Conservation (phyloP, 257 asterid species). For the Osmanthus fragrans region DNA sequence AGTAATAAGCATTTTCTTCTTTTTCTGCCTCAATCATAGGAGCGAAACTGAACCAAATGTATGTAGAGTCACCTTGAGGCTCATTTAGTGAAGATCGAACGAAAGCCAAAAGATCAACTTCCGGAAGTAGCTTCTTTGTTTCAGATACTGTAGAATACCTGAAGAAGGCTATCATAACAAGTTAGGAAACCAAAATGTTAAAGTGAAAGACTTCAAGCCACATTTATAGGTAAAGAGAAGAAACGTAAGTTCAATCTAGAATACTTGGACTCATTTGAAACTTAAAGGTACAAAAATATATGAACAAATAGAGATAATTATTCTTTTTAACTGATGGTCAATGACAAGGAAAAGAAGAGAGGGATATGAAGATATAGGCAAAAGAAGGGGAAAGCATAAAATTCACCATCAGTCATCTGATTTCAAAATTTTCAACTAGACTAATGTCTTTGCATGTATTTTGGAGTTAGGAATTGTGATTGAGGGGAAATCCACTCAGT, state of each 20-base stretch:
- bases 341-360: background rate
- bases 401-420: background rate
- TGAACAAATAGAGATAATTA: background rate
- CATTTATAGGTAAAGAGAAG: background rate
- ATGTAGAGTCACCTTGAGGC: constrained; percentile 52
- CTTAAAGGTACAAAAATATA: background rate
- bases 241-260: background rate
- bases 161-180: constrained; percentile 64
- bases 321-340: background rate
- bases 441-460: background rate
- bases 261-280: background rate
- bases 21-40: background rate
- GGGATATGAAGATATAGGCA: background rate
- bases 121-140: constrained; percentile 27
- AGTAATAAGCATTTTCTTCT: background rate
- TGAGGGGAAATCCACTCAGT: background rate
- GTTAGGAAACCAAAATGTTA: constrained; percentile 41
- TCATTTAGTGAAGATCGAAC: constrained; percentile 53
- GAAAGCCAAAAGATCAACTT: constrained; percentile 47
- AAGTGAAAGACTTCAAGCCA: constrained; percentile 14
- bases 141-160: constrained; percentile 65
- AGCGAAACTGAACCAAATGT: background rate
- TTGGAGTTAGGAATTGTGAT: background rate
- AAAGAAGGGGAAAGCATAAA: background rate
- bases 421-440: background rate